These are phyloP conservation scores for Phytophthora cryptogea DNA, from an alignment of 352 stramenopile genomes.

Conservation along the genomic window DNA sequence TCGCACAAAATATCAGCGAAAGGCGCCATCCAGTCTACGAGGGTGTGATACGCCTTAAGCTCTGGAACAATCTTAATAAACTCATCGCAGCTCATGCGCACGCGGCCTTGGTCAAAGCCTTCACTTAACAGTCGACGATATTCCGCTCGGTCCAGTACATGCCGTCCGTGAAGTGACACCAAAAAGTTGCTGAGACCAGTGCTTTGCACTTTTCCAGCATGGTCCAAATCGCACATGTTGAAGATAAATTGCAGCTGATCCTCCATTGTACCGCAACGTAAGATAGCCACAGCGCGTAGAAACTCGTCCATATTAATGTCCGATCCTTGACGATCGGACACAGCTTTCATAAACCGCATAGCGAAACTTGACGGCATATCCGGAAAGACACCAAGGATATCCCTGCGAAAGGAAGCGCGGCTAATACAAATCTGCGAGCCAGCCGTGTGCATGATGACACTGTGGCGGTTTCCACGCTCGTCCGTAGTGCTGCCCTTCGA, in stretches of 20 bases:
- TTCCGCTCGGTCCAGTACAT: conserved; percentile 74
- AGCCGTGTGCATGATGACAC: conserved; percentile 65
- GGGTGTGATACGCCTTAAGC: conserved; percentile 53
- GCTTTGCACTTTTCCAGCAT: conserved; percentile 85
- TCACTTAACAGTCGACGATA: conserved; percentile 80
- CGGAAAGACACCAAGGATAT: conserved; percentile 88
- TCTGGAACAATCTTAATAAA: conserved; percentile 71
- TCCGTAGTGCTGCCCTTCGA: conserved; percentile 50
- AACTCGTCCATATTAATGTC: conserved; percentile 92
- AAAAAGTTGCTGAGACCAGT: conserved; percentile 87
- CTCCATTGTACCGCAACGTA: conserved; percentile 70
- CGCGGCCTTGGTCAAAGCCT: conserved; percentile 81
- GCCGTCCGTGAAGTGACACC: conserved; percentile 76
- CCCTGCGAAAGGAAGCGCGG: conserved; percentile 79
- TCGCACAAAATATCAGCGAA: conserved; percentile 89
- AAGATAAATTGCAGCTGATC: conserved; percentile 85
- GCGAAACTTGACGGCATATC: conserved; percentile 90
- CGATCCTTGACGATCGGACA: conserved; percentile 79
- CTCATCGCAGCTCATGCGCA: conserved; percentile 71
- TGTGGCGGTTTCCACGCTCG: conserved; percentile 38
- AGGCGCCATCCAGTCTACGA: conserved; percentile 84
- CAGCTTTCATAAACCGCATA: conserved; percentile 89
- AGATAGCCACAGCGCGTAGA: conserved; percentile 75
- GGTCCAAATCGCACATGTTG: conserved; percentile 89
- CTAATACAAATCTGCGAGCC: conserved; percentile 83